A percentile compares a stretch with the other conserved stretches of the same genome.
Conservation (phyloP, 805 yeast genomes). For the Candida insectorum region DNA sequence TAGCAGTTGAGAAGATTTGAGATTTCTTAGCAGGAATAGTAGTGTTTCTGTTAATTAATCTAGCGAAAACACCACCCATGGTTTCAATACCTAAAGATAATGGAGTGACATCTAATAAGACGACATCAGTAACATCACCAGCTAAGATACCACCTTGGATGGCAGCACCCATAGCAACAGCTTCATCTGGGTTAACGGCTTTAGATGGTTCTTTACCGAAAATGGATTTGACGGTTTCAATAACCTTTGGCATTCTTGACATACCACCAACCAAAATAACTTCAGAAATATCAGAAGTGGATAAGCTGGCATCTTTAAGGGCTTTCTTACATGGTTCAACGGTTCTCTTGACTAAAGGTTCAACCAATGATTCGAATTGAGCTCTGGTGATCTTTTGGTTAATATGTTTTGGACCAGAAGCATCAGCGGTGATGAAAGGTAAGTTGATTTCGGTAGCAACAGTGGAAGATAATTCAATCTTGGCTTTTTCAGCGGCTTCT, state of each 20-base stretch:
- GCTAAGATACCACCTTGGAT: constrained; percentile 96
- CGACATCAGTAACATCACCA: constrained; percentile 91
- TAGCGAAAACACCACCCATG: constrained; percentile 95
- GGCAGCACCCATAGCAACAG: constrained; percentile 95
- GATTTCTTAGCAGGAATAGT: constrained; percentile 96
- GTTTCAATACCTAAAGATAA: constrained; percentile 95
- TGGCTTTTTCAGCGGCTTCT: constrained; percentile 87
- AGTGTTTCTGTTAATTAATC: constrained; percentile 88
- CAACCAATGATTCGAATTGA: constrained; percentile 65
- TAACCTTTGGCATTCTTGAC: constrained; percentile 90
- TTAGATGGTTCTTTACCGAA: constrained; percentile 84
- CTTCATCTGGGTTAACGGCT: constrained; percentile 93
- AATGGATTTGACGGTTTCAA: constrained; percentile 68
- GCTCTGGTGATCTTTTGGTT: constrained; percentile 66
- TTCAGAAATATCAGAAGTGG: constrained; percentile 66
- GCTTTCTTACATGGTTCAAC: constrained; percentile 79
- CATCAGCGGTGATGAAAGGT: constrained; percentile 86
- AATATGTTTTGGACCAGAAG: constrained; percentile 76
- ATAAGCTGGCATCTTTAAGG: constrained; percentile 72
- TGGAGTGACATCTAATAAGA: constrained; percentile 86
- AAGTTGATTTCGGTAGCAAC: constrained; percentile 71
- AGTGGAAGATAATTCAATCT: constrained; percentile 78
- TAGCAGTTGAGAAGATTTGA: constrained; percentile 94
- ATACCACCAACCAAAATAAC: constrained; percentile 87
- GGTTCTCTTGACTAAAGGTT: constrained; percentile 67